Evolutionary conservation across 1,284 basidiomycete species (phyloP).

Genomic region (Cryptococcus deneoformans): DNA sequence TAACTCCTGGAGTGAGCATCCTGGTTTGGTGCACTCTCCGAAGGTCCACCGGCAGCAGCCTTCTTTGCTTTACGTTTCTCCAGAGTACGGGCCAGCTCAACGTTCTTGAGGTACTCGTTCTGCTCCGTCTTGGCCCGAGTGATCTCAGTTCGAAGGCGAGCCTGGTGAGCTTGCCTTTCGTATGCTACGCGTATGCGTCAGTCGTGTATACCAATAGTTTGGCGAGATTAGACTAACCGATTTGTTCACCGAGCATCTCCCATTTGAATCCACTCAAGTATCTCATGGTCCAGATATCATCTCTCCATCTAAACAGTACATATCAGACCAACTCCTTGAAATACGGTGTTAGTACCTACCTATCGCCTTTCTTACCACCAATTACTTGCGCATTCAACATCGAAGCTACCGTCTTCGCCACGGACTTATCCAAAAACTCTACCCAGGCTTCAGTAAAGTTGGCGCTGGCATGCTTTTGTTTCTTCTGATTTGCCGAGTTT

Average conservation of each 20-base stretch:
- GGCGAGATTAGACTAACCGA: conserved; percentile 63
- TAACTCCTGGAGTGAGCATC: conserved; percentile 20
- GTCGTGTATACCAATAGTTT: not conserved
- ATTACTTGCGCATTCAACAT: conserved; percentile 97
- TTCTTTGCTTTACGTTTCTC: conserved; percentile 78
- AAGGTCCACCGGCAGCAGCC: conserved; percentile 26
- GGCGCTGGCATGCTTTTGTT: conserved; percentile 67
- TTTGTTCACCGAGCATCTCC: conserved; percentile 98
- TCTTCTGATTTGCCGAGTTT: conserved; percentile 26
- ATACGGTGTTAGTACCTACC: conserved; percentile 18
- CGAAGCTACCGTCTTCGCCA: conserved; percentile 85
- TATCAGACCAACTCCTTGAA: not conserved
- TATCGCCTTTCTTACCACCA: conserved; percentile 82
- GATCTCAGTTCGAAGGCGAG: conserved; percentile 84
- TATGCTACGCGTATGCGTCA: conserved; percentile 60
- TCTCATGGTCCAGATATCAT: conserved; percentile 99
- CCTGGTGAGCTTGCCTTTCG: conserved; percentile 84
- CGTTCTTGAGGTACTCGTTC: conserved; percentile 88
- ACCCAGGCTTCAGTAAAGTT: conserved; percentile 98
- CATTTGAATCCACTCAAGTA: conserved; percentile 98
- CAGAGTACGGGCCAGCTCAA: conserved; percentile 88
- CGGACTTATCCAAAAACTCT: conserved; percentile 91
- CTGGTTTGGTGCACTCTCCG: conserved; percentile 2
- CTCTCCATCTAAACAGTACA: conserved; percentile 66
- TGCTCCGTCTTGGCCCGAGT: conserved; percentile 86